Evolutionary conservation across 2,329 filamentous ascomycete genomes (phyloP).

Genomic region (Aspergillus phoenicis): DNA sequence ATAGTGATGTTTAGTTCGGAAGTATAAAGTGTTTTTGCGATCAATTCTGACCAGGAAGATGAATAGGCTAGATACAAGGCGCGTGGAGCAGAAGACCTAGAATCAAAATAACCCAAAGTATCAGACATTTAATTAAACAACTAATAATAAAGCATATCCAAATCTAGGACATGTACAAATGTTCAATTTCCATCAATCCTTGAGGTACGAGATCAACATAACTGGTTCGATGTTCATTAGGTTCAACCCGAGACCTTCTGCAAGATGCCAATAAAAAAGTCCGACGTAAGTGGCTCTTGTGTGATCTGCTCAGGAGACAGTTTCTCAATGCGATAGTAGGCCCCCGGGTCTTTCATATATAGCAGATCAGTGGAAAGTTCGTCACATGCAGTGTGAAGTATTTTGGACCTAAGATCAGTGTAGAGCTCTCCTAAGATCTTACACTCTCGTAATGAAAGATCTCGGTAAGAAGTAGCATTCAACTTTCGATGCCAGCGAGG

Average conservation of each 20-base stretch:
- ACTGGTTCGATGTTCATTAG: neutral
- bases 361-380: neutral
- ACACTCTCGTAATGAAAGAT: neutral
- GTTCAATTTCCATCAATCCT: too few relatives aligned
- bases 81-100: too few relatives aligned
- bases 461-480: neutral
- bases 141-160: too few relatives aligned
- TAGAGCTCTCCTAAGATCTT: neutral
- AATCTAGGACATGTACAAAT: too few relatives aligned
- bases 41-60: too few relatives aligned
- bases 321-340: neutral
- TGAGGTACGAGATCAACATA: too few relatives aligned
- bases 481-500: neutral
- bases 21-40: too few relatives aligned
- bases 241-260: neutral
- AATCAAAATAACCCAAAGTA: too few relatives aligned
- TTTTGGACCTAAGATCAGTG: neutral
- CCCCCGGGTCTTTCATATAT: neutral
- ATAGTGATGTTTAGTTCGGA: too few relatives aligned
- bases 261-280: neutral
- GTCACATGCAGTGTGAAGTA: neutral
- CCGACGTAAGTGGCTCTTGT: neutral
- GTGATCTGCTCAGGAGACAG: neutral
- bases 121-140: too few relatives aligned
- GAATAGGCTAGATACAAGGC: too few relatives aligned